A percentile compares a stretch with the other conserved stretches of the same genome.
Evolutionary conservation across 129 eudicot genomes (phyloP).

Genomic region (Apium graveolens): DNA sequence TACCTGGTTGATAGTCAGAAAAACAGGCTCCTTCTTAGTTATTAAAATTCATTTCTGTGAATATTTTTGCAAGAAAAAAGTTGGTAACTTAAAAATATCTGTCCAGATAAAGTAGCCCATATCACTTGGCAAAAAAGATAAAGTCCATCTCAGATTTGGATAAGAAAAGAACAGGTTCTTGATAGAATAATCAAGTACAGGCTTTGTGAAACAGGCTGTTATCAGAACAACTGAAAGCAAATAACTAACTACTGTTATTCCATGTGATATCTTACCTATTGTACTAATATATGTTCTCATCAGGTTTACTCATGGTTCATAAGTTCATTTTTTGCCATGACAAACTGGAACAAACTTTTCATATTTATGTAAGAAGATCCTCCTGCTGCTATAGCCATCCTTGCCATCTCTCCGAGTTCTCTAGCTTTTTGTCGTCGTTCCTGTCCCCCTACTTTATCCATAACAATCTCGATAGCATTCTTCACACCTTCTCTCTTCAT

Average conservation of each 20-base stretch:
- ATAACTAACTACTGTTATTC: neutral
- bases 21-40: neutral
- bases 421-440: conserved; percentile 16
- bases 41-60: no score
- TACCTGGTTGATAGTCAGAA: no score
- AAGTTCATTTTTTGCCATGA: conserved; percentile 9
- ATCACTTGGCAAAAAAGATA: no score
- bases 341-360: conserved; percentile 11
- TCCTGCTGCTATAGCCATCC: conserved; percentile 23
- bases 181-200: neutral
- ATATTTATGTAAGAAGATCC: conserved; percentile 21
- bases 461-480: conserved; percentile 16
- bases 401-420: conserved; percentile 23
- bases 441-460: conserved; percentile 20
- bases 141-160: no score
- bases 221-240: neutral
- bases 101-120: no score
- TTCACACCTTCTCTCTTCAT: conserved; percentile 22
- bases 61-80: no score
- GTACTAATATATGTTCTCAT: neutral
- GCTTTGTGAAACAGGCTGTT: neutral
- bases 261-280: neutral
- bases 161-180: neutral
- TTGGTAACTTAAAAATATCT: no score
- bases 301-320: neutral